phyloP scores from a whole-genome alignment of 257 asterid genomes.

The Jasminum sambac region DNA sequence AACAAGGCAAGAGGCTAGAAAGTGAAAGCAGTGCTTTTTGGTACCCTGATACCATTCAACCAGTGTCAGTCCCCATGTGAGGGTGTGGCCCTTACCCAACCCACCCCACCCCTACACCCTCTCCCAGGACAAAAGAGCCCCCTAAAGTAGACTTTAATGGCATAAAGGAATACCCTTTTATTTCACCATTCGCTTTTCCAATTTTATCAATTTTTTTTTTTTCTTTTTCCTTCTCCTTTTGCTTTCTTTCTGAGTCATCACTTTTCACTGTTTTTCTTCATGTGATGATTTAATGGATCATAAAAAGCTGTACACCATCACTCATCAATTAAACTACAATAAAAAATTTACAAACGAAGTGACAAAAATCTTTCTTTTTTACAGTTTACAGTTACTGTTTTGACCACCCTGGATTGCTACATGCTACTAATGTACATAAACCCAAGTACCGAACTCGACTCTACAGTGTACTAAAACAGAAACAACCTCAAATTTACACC shows the following conservation, averaged over 20 bases:
- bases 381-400: background rate
- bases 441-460: background rate
- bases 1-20: conserved; percentile 30
- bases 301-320: conserved; percentile 22
- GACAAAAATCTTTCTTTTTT: conserved; percentile 18
- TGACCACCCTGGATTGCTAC: background rate
- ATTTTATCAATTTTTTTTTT: background rate
- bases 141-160: conserved; percentile 39
- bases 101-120: conserved; percentile 27
- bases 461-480: background rate
- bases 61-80: conserved; percentile 50
- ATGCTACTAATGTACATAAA: background rate
- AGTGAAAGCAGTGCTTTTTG: conserved; percentile 37
- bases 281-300: conserved; percentile 17
- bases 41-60: conserved; percentile 26
- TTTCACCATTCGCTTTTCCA: background rate
- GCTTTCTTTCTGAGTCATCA: background rate
- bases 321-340: background rate
- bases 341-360: background rate
- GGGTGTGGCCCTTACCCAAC: conserved; percentile 28
- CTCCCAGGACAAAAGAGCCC: conserved; percentile 38
- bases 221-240: background rate
- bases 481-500: background rate
- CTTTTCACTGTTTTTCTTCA: conserved; percentile 27
- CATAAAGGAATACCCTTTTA: conserved; percentile 25